Percentiles rank a stretch among this genome's conserved stretches.
Conservation (phyloP, 208 protist species). For the Trypanosoma caninum region DNA sequence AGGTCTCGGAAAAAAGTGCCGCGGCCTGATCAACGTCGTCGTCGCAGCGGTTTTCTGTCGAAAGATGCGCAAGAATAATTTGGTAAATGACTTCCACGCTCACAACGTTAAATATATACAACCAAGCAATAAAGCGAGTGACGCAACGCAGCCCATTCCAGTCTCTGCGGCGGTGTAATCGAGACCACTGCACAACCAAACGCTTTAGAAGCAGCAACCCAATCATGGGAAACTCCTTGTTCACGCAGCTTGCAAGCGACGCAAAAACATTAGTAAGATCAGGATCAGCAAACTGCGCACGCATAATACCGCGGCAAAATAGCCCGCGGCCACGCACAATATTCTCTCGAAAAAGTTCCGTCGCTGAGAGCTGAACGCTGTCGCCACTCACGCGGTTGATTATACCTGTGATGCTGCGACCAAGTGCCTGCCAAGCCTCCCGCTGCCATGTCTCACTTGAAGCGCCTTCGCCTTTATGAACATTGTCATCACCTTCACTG, state of each 20-base stretch:
- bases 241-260: conserved; percentile 94
- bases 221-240: conserved; percentile 97
- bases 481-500: conserved; percentile 15
- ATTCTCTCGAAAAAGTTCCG: conserved; percentile 97
- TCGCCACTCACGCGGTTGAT: conserved; percentile 96
- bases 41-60: conserved; percentile 90
- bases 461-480: conserved; percentile 2
- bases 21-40: conserved; percentile 94
- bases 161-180: conserved; percentile 87
- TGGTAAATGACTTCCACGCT: conserved; percentile 75
- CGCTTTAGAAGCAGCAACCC: conserved; percentile 94
- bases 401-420: conserved; percentile 96
- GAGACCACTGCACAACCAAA: conserved; percentile 89
- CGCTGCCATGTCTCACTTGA: conserved; percentile 62
- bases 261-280: conserved; percentile 96
- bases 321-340: conserved; percentile 97
- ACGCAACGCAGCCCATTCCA: conserved; percentile 81
- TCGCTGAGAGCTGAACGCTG: conserved; percentile 93
- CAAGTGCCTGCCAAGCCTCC: conserved; percentile 95
- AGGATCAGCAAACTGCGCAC: conserved; percentile 93
- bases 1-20: conserved; percentile 67
- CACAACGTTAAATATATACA: conserved; percentile 82
- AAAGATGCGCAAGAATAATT: conserved; percentile 70
- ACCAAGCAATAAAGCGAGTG: conserved; percentile 57
- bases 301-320: conserved; percentile 91